Evolutionary conservation across 2,329 filamentous ascomycete species (phyloP), one percentile per base, ranked within the genome.

Genomic region (Parasarocladium wereldwijsianum): DNA sequence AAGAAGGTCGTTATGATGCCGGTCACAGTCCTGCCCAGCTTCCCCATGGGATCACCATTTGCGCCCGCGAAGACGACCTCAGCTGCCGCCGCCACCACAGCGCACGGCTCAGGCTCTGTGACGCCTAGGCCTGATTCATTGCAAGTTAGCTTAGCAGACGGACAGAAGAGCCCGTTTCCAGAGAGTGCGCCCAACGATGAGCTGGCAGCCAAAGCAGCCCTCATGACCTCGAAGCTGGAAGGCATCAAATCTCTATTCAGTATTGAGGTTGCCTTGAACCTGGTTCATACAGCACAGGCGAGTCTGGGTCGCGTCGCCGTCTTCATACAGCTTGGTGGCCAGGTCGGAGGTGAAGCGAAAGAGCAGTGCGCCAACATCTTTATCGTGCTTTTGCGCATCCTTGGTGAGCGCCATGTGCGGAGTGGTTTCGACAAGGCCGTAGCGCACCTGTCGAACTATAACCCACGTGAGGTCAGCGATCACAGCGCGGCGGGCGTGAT

Each of bases 1-100:
- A 94, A 85, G 48, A 96, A 96, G 52, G 90, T 98, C 7, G 82
- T 98, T 39, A 94, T 98, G 86, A 92, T 93, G 76, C 90, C 90
- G 3, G 87, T 98, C 28, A 93, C 83, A 31, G 87, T 85, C 7
- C 61, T 96, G 4, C 82, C 84, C 2, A 76, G 69, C 26, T 70
- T 83, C 36, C 54, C 69, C 5, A 57, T 70, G 29, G 60, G 62
- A 7, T 70, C 60, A n/a, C 65, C 65, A 32, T 82, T 73, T 45
- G 64, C 56, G 36, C 54, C 52, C 20, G 48, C 44, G 27, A 64
- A 58, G 32, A 46, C 58, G 4, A 10, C 31, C 9, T 19, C 29
- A 4, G 13, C 26, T 5, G 6, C 29, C 19, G 8, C 32, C 5
- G 13, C 27, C 11, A 25, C 32, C n/a, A 39, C 41, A 6, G 38